Evolutionary conservation across 805 yeast genomes (phyloP).

Genomic region (Saturnispora gosingensis): DNA sequence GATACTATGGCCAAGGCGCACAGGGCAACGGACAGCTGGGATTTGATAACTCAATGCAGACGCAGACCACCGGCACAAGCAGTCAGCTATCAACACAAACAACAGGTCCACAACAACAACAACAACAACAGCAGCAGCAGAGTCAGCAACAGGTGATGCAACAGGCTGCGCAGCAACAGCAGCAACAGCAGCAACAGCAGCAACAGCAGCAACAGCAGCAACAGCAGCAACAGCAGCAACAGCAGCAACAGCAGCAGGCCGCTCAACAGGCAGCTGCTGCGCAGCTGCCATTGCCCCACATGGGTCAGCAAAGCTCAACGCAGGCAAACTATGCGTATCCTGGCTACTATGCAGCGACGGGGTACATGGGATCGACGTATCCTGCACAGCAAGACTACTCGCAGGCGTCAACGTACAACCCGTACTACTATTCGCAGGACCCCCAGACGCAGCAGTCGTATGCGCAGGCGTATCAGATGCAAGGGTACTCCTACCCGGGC

Average conservation of each 20-base stretch:
- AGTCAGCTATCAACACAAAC: neutral
- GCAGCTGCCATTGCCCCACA: neutral
- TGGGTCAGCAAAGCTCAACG: neutral
- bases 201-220: neutral
- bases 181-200: slow-evolving; percentile 5
- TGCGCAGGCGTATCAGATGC: slow-evolving; percentile 3
- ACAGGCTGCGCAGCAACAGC: slow-evolving; percentile 3
- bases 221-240: slow-evolving; percentile 3
- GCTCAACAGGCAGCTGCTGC: neutral
- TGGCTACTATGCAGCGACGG: neutral
- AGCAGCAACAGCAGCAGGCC: neutral
- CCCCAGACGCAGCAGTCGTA: slow-evolving; percentile 3
- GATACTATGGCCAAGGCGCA: neutral
- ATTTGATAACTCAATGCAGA: neutral
- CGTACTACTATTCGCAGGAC: slow-evolving; percentile 4
- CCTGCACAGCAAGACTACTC: slow-evolving; percentile 3
- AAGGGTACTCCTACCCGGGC: neutral
- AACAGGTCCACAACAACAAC: neutral
- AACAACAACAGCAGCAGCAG: neutral
- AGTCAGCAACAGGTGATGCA: slow-evolving; percentile 6
- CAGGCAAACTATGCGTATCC: neutral
- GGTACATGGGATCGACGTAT: neutral
- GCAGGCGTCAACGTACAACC: neutral
- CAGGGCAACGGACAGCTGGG: neutral
- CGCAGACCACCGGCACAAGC: neutral